phyloP scores from a whole-genome alignment of 257 asterid species.

The Solanum neorickii region DNA sequence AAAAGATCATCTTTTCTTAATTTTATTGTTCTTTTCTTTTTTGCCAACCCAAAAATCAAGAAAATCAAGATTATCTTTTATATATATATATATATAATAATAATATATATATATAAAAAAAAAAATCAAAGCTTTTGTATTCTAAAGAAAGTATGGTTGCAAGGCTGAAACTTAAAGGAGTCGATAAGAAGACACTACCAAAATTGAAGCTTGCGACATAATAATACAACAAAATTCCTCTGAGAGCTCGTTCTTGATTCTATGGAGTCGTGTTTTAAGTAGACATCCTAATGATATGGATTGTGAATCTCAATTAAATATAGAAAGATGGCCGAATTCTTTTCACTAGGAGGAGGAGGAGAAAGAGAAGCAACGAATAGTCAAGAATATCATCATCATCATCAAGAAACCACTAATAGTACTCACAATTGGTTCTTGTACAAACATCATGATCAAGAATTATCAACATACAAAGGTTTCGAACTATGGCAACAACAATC shows the following conservation, averaged over 20 bases:
- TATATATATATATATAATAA: too few relatives aligned
- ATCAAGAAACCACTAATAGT: neutral
- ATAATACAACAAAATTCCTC: neutral
- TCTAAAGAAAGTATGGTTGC: neutral
- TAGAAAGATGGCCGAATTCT: neutral
- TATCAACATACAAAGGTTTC: neutral
- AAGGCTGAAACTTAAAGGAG: neutral
- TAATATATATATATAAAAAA: too few relatives aligned
- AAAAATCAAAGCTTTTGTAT: neutral
- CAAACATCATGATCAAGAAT: neutral
- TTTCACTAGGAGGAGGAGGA: neutral
- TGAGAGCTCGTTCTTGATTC: neutral
- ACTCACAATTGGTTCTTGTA: neutral
- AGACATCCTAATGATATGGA: neutral
- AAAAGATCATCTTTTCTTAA: neutral
- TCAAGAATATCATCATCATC: neutral
- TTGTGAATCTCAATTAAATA: neutral
- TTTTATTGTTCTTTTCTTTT: neutral
- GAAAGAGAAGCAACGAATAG: neutral
- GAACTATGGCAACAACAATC: slow-evolving; percentile 1
- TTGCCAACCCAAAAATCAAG: neutral
- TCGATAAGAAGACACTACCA: neutral
- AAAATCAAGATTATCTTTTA: neutral
- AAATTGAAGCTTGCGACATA: neutral
- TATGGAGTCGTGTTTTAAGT: neutral